phyloP scores from a whole-genome alignment of 2,329 filamentous ascomycete species.

The Botrytis deweyae region DNA sequence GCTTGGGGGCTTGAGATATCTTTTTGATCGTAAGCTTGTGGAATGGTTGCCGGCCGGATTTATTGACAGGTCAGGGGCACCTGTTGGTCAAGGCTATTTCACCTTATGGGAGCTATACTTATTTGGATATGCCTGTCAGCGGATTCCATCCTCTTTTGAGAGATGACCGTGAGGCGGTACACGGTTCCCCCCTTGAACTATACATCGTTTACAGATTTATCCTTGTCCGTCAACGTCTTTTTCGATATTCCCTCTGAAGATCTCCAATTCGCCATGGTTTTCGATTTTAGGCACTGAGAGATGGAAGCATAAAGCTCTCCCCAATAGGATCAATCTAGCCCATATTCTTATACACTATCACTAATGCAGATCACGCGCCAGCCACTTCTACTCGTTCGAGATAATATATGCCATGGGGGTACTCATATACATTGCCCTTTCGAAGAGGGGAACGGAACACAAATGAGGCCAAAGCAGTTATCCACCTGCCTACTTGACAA shows the following conservation, averaged over 20 bases:
- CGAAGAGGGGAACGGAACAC: conserved; percentile 24
- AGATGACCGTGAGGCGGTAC: conserved; percentile 31
- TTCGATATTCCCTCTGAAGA: conserved; percentile 32
- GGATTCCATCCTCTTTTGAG: conserved; percentile 30
- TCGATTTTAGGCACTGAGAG: conserved; percentile 36
- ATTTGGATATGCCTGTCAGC: conserved; percentile 29
- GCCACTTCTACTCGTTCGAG: conserved; percentile 34
- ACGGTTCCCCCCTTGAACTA: conserved; percentile 29
- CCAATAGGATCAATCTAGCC: conserved; percentile 24
- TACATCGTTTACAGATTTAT: conserved; percentile 26
- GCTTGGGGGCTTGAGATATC: conserved; percentile 22
- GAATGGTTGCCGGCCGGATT: conserved; percentile 20
- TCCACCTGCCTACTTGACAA: conserved; percentile 27
- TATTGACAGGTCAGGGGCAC: conserved; percentile 33
- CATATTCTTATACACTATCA: conserved; percentile 23
- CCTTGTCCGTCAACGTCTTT: conserved; percentile 33
- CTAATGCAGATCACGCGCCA: conserved; percentile 38
- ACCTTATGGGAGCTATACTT: conserved; percentile 25
- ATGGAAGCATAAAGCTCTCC: conserved; percentile 17
- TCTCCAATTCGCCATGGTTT: conserved; percentile 32
- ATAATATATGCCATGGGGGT: conserved; percentile 25
- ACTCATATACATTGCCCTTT: conserved; percentile 28
- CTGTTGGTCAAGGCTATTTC: conserved; percentile 22
- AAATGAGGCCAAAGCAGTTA: conserved; percentile 24
- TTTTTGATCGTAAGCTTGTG: conserved; percentile 19